phyloP scores from a whole-genome alignment of 2,329 filamentous ascomycete genomes.

The Westerdykella aurantiaca region DNA sequence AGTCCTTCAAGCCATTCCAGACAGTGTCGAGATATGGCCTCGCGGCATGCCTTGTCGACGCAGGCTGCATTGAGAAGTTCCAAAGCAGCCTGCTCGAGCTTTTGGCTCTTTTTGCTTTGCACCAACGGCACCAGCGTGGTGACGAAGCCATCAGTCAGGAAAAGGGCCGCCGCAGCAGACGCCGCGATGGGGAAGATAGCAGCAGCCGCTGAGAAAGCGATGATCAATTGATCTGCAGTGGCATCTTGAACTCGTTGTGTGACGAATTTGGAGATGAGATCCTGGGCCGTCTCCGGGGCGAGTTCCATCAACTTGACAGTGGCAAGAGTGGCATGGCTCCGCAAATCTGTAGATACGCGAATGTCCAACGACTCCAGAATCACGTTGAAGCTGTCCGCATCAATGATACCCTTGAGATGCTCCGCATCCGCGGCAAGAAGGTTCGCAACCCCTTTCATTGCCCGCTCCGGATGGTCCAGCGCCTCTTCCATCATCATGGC shows the following conservation, averaged over 20 bases:
- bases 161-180: slow-evolving; percentile 67
- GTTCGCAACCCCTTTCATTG: slow-evolving; percentile 56
- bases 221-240: slow-evolving; percentile 80
- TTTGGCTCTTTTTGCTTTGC: slow-evolving; percentile 73
- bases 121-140: slow-evolving; percentile 70
- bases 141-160: slow-evolving; percentile 84
- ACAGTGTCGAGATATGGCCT: slow-evolving; percentile 79
- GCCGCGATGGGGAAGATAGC: slow-evolving; percentile 82
- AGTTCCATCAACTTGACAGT: slow-evolving; percentile 79
- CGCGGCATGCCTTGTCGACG: slow-evolving; percentile 74
- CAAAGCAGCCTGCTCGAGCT: slow-evolving; percentile 78
- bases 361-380: slow-evolving; percentile 83
- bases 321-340: slow-evolving; percentile 75
- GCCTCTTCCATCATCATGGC: slow-evolving; percentile 88
- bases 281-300: slow-evolving; percentile 63
- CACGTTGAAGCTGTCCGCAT: slow-evolving; percentile 73
- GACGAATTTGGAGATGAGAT: slow-evolving; percentile 69
- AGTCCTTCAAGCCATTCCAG: slow-evolving; percentile 81
- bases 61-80: slow-evolving; percentile 90
- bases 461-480: slow-evolving; percentile 61
- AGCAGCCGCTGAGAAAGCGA: slow-evolving; percentile 89
- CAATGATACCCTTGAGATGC: slow-evolving; percentile 57
- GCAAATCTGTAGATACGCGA: slow-evolving; percentile 65
- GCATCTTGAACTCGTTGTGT: slow-evolving; percentile 63
- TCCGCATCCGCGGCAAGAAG: slow-evolving; percentile 52